Percentiles rank a stretch among this genome's conserved stretches.
phyloP scores from a whole-genome alignment of 1,284 basidiomycete species.

The Pseudozyma thailandica region DNA sequence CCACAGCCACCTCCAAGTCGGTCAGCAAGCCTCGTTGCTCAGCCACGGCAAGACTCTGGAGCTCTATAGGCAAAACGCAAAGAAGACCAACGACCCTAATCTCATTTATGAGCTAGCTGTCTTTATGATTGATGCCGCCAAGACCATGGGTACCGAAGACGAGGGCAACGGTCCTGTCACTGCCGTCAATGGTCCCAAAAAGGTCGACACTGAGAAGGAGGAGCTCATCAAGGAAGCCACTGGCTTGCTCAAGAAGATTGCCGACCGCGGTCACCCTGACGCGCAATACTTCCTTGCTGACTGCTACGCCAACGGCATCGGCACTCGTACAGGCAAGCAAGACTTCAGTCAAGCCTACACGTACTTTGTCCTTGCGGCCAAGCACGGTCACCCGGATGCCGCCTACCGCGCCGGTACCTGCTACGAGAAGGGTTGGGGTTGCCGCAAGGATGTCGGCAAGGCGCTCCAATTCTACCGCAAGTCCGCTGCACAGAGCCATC shows the following conservation, averaged over 20 bases:
- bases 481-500: constrained; percentile 88
- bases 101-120: constrained; percentile 97
- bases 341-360: constrained; percentile 98
- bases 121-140: constrained; percentile 91
- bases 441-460: constrained; percentile 88
- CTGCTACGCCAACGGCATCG: constrained; percentile 96
- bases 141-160: constrained; percentile 59
- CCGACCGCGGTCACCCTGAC: constrained; percentile 90
- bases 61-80: constrained; percentile 95
- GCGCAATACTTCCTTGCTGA: constrained; percentile 98
- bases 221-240: constrained; percentile 92
- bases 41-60: constrained; percentile 95
- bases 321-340: constrained; percentile 82
- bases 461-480: constrained; percentile 91
- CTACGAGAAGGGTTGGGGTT: constrained; percentile 99
- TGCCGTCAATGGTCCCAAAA: constrained; percentile 34
- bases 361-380: constrained; percentile 92
- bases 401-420: constrained; percentile 96
- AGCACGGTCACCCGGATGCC: constrained; percentile 97
- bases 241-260: constrained; percentile 84
- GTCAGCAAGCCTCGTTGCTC: constrained; percentile 88
- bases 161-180: constrained; percentile 20
- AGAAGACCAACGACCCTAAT: constrained; percentile 97
- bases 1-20: constrained; percentile 92
- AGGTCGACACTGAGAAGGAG: constrained; percentile 44